Evolutionary conservation across 345 rosid genomes (phyloP), one percentile per base, ranked within the genome.

Genomic region (Limnanthes douglasii): DNA sequence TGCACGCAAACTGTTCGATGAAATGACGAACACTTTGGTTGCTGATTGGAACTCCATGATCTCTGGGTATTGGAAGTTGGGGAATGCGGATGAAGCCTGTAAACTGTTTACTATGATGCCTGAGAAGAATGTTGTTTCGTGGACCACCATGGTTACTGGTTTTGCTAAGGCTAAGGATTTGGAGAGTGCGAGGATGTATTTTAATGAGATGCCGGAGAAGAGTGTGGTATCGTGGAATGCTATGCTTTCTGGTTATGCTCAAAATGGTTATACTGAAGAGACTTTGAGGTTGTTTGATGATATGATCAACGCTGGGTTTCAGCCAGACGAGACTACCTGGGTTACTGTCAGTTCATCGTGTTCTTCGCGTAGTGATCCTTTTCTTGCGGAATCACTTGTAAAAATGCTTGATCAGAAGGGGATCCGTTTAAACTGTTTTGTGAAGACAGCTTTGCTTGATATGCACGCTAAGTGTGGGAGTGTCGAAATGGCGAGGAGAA

Each of bases 1-100:
- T 43, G 69, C 70, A 5, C 38, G 65, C 43, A 51, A 45, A n/a
- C 31, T 77, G 68, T 77, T 77, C 37, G 86, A 77, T 58, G 61
- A 61, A 59, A 69, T 72, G 64, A 26, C 73, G 51, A 61, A 62
- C 0, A 54, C 51, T 45, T 60, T 19, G 46, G 3, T 46, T 13
- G 59, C 40, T 18, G 71, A 65, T 41, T 73, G 73, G 73, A 73
- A 60, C 54, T 57, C 69, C 4, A 60, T 66, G 67, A 53, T 73
- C 19, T 60, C 63, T 18, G 66, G 65, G 49, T 66, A 63, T 21
- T 62, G 56, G 60, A 63, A 59, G 47, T 55, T 47, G 36, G 71
- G 67, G 5, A 34, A 47, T 3, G 47, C 26, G 37, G 42, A 14
- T 21, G 71, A 69, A 41, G 60, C 70, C 13, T 31, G 35, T 37